Evolutionary conservation across 164 flowering plant genomes (phyloP).

Genomic region (Sextonia rubra): DNA sequence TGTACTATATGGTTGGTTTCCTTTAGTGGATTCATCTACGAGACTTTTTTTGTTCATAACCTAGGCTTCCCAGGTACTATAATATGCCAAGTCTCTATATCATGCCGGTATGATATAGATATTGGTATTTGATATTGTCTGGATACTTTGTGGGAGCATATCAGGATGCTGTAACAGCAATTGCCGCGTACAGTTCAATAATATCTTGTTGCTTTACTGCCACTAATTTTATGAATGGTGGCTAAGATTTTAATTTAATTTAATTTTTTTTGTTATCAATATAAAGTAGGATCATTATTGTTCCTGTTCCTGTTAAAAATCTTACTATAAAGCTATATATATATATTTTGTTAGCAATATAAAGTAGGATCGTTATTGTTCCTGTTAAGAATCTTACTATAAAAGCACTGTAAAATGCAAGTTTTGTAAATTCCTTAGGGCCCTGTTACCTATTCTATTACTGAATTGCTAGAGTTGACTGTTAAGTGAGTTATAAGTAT

Average conservation of each 20-base stretch:
- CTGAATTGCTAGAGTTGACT: too few species aligned
- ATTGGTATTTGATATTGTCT: not conserved
- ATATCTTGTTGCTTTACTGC: not conserved
- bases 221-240: not conserved
- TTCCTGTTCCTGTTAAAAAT: not conserved
- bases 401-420: not conserved
- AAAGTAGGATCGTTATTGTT: not conserved
- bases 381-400: not conserved
- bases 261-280: too few species aligned
- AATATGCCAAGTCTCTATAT: not conserved
- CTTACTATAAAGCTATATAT: not conserved
- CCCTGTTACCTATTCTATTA: too few species aligned
- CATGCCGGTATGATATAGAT: not conserved
- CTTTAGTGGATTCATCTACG: not conserved
- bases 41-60: not conserved
- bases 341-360: too few species aligned
- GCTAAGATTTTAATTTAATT: not conserved
- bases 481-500: too few species aligned
- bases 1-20: not conserved
- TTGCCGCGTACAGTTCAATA: not conserved
- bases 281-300: not conserved
- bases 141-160: not conserved
- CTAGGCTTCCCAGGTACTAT: not conserved
- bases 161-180: not conserved
- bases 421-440: too few species aligned